These are phyloP conservation scores for Lactuca sativa DNA, from an alignment of 129 eudicot species.

Conservation along the genomic window DNA sequence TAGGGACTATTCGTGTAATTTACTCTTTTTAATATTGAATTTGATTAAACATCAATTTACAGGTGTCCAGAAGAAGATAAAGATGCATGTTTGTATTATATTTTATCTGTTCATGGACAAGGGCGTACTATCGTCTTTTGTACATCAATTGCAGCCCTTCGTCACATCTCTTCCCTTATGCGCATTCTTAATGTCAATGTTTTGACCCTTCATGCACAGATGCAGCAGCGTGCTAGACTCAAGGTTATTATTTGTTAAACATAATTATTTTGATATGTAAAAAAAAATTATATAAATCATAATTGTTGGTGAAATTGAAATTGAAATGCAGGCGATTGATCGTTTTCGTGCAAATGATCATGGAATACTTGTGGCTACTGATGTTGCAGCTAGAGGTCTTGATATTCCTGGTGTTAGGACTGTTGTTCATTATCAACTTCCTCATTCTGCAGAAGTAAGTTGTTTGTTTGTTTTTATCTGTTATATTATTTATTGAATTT, in stretches of 20 bases:
- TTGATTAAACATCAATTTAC: slow-evolving; percentile 22
- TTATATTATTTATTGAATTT: neutral
- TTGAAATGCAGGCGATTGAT: slow-evolving; percentile 70
- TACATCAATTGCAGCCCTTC: slow-evolving; percentile 92
- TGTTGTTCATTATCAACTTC: slow-evolving; percentile 96
- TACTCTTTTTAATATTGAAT: too few relatives aligned
- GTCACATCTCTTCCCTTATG: slow-evolving; percentile 73
- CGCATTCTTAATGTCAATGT: slow-evolving; percentile 56
- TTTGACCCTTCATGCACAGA: slow-evolving; percentile 86
- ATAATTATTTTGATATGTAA: neutral
- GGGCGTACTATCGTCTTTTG: slow-evolving; percentile 94
- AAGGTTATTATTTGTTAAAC: slow-evolving; percentile 45
- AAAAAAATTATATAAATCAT: neutral
- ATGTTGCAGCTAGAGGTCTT: slow-evolving; percentile 97
- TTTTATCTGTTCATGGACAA: slow-evolving; percentile 85
- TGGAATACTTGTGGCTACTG: slow-evolving; percentile 89
- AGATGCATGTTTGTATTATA: slow-evolving; percentile 87
- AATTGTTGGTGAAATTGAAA: too few relatives aligned
- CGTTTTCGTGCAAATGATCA: slow-evolving; percentile 86
- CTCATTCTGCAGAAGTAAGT: slow-evolving; percentile 90
- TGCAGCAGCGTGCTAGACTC: slow-evolving; percentile 96
- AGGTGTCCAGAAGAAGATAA: slow-evolving; percentile 96
- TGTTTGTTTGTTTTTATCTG: neutral
- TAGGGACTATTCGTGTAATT: too few relatives aligned
- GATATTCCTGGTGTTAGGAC: slow-evolving; percentile 96